Conservation (phyloP, 169 alveolate genomes). For the Plasmodium blacklocki region DNA sequence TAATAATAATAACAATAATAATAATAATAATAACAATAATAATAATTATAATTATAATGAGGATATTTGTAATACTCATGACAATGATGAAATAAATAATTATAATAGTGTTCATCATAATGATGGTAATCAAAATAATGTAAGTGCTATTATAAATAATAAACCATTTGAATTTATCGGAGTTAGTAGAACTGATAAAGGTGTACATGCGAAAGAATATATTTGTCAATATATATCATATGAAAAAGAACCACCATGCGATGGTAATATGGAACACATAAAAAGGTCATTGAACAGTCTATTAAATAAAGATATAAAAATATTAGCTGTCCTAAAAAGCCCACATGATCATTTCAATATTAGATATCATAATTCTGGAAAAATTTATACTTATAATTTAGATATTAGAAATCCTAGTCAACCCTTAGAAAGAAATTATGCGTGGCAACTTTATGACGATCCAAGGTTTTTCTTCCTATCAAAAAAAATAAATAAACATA, state of each 20-base stretch:
- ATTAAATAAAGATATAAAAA: constrained; percentile 79
- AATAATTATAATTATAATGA: background rate
- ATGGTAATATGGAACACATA: constrained; percentile 77
- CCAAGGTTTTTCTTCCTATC: constrained; percentile 54
- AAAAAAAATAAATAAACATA: background rate
- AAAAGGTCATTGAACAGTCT: constrained; percentile 78
- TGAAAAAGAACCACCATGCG: constrained; percentile 78
- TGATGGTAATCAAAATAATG: background rate
- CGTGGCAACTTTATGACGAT: constrained; percentile 84
- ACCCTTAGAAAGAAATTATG: constrained; percentile 83
- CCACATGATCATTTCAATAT: constrained; percentile 80
- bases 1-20: too few relatives aligned
- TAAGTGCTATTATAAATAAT: background rate
- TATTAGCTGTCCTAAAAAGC: constrained; percentile 76
- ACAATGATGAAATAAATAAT: background rate
- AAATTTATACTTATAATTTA: constrained; percentile 80
- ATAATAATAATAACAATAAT: background rate
- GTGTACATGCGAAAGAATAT: constrained; percentile 84
- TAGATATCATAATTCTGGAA: constrained; percentile 82
- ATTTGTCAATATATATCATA: constrained; percentile 84
- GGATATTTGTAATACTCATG: background rate
- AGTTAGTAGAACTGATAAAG: constrained; percentile 86
- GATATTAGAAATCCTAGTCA: constrained; percentile 77
- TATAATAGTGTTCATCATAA: background rate
- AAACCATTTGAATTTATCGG: constrained; percentile 81